Evolutionary conservation across 2,329 filamentous ascomycete genomes (phyloP), one percentile per base, ranked within the genome.

Genomic region (Fusarium sp.): DNA sequence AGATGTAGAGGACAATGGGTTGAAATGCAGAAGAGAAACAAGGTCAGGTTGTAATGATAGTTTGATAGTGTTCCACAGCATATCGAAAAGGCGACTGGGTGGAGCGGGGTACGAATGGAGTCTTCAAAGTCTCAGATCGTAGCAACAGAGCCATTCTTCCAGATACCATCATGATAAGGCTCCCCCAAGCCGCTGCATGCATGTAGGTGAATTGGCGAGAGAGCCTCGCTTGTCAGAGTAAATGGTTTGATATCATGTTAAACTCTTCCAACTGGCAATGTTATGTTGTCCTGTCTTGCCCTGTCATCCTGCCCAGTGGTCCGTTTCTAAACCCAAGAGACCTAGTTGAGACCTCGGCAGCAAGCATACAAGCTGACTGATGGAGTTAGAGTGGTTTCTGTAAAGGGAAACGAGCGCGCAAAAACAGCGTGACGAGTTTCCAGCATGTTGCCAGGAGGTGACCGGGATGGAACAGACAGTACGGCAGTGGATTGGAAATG

Each of bases 1-100:
- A 47, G 19, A 29, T 28, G 29, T 15, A 26, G 40, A 44, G 29
- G 38, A n/a, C 38, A 13, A 42, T 35, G 41, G 40, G 15, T 51
- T 56, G 54, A 64, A 51, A 34, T 48, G 42, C 40, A 44, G 47
- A 41, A 41, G 29, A 36, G 51, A 61, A 26, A 49, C 51, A 56
- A 52, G 57, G 53, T 43, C 35, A 43, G 54, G 50, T 29, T 35
- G 35, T 55, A 54, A 41, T 47, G 50, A 53, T 55, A 46, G 43
- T n/a, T 35, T 53, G 44, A 52, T 58, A 52, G 47, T 65, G 60
- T 68, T 50, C 44, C 56, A 58, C 60, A 43, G 48, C 53, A 43
- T 43, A 59, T 49, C 15, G 42, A 65, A 44, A 52, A 55, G 42
- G 49, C 41, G 43, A 53, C 47, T 39, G 52, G 38, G 56, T 55